These are phyloP conservation scores for Cercospora zeina DNA, from an alignment of 2,329 filamentous ascomycete species.

Conservation along the genomic window DNA sequence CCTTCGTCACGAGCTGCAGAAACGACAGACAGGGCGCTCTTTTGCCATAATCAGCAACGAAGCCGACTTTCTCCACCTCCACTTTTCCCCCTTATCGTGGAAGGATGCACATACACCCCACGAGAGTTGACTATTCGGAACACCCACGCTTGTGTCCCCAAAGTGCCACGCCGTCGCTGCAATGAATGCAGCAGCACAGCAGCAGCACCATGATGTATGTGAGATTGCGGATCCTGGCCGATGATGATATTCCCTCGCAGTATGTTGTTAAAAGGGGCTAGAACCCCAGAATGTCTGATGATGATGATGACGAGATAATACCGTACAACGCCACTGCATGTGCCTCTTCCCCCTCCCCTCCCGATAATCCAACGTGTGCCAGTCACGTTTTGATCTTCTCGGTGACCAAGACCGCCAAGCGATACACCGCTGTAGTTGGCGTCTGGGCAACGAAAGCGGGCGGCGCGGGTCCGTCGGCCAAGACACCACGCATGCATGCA, in stretches of 20 bases:
- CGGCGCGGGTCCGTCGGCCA: neutral
- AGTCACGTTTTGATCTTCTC: neutral
- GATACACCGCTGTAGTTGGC: conserved; percentile 22
- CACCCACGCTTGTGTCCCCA: neutral
- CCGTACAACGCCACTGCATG: neutral
- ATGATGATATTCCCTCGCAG: neutral
- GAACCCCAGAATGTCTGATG: neutral
- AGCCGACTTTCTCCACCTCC: neutral
- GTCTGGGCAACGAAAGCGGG: conserved; percentile 13
- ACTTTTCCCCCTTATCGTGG: neutral
- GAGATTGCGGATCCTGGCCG: neutral
- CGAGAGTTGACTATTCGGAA: neutral
- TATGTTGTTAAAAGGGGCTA: neutral
- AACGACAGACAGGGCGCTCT: neutral
- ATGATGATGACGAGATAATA: neutral
- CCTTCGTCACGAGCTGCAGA: neutral
- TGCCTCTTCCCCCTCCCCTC: neutral
- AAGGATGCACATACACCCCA: neutral
- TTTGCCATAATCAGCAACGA: neutral
- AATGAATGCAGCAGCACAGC: neutral
- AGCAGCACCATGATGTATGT: neutral
- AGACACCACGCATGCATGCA: conserved; percentile 9
- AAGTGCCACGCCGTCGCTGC: neutral
- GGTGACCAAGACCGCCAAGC: conserved; percentile 20
- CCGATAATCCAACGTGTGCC: no score